Conservation (phyloP, 495 filamentous ascomycete species). For the Aspergillus steynii region DNA sequence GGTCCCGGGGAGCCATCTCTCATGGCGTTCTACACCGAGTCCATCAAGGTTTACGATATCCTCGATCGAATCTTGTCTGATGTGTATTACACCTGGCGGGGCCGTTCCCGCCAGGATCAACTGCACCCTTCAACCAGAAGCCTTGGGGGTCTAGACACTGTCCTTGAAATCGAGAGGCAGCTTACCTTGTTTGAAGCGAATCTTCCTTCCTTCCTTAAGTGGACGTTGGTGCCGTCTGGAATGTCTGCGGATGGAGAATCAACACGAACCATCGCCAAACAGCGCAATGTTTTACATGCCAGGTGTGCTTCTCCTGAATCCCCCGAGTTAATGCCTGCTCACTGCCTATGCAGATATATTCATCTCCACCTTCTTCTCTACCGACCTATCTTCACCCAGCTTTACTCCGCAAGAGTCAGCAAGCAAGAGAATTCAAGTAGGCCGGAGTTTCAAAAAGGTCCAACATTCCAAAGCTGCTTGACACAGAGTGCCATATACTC, state of each 20-base stretch:
- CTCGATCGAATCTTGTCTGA: slow-evolving; percentile 43
- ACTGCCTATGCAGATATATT: slow-evolving; percentile 35
- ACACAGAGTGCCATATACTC: slow-evolving; percentile 34
- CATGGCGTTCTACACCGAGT: slow-evolving; percentile 42
- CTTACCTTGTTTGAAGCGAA: slow-evolving; percentile 37
- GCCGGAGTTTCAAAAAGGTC: slow-evolving; percentile 1
- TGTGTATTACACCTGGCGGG: slow-evolving; percentile 43
- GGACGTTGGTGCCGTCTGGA: slow-evolving; percentile 23
- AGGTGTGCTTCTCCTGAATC: slow-evolving; percentile 24
- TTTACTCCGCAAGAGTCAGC: slow-evolving; percentile 28
- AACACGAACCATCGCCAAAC: slow-evolving; percentile 9
- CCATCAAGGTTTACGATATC: slow-evolving; percentile 43
- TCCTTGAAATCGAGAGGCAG: slow-evolving; percentile 43
- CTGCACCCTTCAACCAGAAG: slow-evolving; percentile 5
- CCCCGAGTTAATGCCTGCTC: no score
- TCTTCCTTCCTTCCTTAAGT: slow-evolving; percentile 37
- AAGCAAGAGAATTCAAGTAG: no score
- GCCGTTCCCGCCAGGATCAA: slow-evolving; percentile 14
- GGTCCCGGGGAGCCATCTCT: slow-evolving; percentile 12
- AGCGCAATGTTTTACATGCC: slow-evolving; percentile 41
- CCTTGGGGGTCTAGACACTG: slow-evolving; percentile 35
- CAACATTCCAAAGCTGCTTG: slow-evolving; percentile 4
- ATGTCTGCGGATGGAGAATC: no score
- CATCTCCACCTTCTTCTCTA: slow-evolving; percentile 47
- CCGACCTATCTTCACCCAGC: slow-evolving; percentile 47